Percentiles rank a stretch among this genome's conserved stretches.
Evolutionary conservation across 306 rosid species (phyloP).

Genomic region (Erythrophleum fordii): DNA sequence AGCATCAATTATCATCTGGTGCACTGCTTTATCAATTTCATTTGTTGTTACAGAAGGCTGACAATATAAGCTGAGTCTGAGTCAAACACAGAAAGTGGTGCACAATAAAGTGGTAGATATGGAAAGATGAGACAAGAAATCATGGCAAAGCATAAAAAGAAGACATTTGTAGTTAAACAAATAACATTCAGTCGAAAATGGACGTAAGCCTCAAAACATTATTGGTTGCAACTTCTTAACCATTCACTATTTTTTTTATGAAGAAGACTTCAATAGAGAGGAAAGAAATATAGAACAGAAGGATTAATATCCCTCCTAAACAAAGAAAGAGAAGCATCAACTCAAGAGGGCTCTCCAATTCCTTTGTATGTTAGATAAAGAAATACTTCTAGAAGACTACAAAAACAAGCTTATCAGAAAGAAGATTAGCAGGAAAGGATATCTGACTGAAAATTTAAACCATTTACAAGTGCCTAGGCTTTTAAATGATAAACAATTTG

Average conservation of each 20-base stretch:
- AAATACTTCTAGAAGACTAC: neutral
- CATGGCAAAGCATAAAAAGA: slow-evolving; percentile 5
- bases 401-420: neutral
- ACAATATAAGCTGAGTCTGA: slow-evolving; percentile 27
- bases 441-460: neutral
- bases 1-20: slow-evolving; percentile 89
- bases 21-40: slow-evolving; percentile 96
- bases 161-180: slow-evolving; percentile 9
- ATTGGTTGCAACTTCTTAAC: slow-evolving; percentile 21
- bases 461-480: slow-evolving; percentile 16
- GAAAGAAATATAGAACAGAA: neutral
- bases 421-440: neutral
- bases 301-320: neutral
- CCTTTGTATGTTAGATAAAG: neutral
- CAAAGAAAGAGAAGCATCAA: neutral
- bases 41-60: slow-evolving; percentile 95
- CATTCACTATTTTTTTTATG: neutral
- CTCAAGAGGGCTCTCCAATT: neutral
- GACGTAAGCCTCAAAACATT: neutral
- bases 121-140: neutral
- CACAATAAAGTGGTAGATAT: slow-evolving; percentile 20
- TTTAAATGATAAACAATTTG: neutral
- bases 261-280: neutral
- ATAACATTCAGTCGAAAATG: neutral
- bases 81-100: slow-evolving; percentile 20